Evolutionary conservation across 2,329 filamentous ascomycete genomes (phyloP).

Genomic region (Ascochyta viciae-villosae): DNA sequence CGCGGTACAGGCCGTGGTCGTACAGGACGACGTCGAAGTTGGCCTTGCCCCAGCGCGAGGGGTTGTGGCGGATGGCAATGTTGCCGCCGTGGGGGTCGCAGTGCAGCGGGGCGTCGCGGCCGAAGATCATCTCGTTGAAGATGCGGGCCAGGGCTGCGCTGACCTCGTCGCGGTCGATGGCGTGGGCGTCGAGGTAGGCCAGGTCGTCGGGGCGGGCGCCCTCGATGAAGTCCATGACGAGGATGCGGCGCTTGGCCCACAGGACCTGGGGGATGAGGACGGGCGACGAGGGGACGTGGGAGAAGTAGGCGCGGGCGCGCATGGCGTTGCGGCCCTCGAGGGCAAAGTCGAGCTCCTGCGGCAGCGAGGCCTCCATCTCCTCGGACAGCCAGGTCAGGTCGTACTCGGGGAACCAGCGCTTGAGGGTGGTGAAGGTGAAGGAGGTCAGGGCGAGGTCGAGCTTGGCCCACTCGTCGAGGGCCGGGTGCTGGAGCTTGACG

Average conservation of each 20-base stretch:
- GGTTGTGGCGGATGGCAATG: conserved; percentile 85
- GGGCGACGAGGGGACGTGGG: conserved; percentile 74
- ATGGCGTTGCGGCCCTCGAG: conserved; percentile 85
- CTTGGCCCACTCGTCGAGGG: conserved; percentile 85
- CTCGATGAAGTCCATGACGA: conserved; percentile 94
- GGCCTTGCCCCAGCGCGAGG: conserved; percentile 60
- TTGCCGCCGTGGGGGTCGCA: conserved; percentile 98
- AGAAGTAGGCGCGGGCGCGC: conserved; percentile 81
- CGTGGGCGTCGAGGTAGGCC: conserved; percentile 80
- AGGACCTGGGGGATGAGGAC: conserved; percentile 88
- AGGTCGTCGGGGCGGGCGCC: conserved; percentile 90
- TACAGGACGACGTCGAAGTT: conserved; percentile 98
- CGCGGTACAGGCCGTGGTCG: conserved; percentile 94
- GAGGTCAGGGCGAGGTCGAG: conserved; percentile 85
- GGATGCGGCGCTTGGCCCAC: conserved; percentile 85
- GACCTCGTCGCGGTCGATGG: conserved; percentile 94
- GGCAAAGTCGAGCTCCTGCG: conserved; percentile 88
- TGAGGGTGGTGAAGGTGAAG: conserved; percentile 89
- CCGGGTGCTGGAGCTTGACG: conserved; percentile 95
- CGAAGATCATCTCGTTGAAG: conserved; percentile 99
- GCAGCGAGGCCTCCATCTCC: conserved; percentile 90
- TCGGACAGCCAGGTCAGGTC: conserved; percentile 94
- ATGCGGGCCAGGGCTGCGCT: conserved; percentile 88
- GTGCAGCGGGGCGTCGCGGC: conserved; percentile 84
- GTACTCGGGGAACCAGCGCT: conserved; percentile 95